Percentiles rank a stretch among this genome's conserved stretches.
phyloP scores from a whole-genome alignment of 2,329 filamentous ascomycete species.

The Truncatella angustata region DNA sequence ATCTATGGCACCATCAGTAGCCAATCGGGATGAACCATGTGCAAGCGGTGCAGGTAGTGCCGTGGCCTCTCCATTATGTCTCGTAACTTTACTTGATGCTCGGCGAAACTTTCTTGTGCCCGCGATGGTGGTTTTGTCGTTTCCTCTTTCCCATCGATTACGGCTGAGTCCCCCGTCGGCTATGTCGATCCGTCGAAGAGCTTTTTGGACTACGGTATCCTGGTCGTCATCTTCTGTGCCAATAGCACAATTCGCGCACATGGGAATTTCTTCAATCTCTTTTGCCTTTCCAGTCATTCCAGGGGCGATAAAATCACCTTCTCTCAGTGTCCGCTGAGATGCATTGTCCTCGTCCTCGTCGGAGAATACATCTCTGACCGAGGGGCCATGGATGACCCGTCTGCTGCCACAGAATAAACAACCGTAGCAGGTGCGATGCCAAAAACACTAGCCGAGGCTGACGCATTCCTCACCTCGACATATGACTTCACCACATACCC shows the following conservation, averaged over 20 bases:
- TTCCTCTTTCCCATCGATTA: slow-evolving; percentile 38
- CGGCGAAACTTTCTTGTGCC: slow-evolving; percentile 15
- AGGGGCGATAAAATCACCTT: background rate
- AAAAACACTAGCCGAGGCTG: slow-evolving; percentile 61
- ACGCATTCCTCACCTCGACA: slow-evolving; percentile 53
- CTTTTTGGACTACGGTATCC: slow-evolving; percentile 35
- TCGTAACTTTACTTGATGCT: slow-evolving; percentile 10
- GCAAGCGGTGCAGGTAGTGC: background rate
- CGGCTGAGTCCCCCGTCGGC: slow-evolving; percentile 47
- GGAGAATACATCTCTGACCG: slow-evolving; percentile 33
- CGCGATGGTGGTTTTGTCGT: slow-evolving; percentile 15
- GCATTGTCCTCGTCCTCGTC: slow-evolving; percentile 13
- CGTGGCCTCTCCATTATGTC: slow-evolving; percentile 1
- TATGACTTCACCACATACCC: slow-evolving; percentile 56
- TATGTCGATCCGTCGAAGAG: slow-evolving; percentile 40
- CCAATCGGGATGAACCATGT: slow-evolving; percentile 5
- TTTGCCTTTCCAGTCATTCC: slow-evolving; percentile 19
- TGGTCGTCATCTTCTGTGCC: slow-evolving; percentile 37
- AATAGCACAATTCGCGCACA: slow-evolving; percentile 47
- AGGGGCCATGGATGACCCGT: slow-evolving; percentile 33
- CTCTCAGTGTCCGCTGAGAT: background rate
- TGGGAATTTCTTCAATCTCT: slow-evolving; percentile 46
- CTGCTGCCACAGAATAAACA: slow-evolving; percentile 51
- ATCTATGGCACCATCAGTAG: slow-evolving; percentile 14
- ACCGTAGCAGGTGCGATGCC: slow-evolving; percentile 56